phyloP scores from a whole-genome alignment of 208 protist genomes.

The Trypanosoma lewisi region DNA sequence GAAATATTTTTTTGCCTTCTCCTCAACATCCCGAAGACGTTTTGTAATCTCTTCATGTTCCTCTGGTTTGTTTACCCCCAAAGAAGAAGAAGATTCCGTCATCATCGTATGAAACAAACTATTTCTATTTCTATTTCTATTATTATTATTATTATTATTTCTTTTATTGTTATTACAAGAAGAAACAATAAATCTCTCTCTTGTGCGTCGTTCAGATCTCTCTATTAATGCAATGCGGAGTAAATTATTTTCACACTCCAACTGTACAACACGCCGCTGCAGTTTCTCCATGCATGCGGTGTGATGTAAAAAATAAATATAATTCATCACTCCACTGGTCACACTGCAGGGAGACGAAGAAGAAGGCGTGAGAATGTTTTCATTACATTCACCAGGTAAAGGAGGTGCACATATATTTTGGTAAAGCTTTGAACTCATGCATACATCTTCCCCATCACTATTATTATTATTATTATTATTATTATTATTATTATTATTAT shows the following conservation, averaged over 20 bases:
- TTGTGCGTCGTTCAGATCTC: constrained; percentile 4
- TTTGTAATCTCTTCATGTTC: background rate
- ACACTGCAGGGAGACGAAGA: background rate
- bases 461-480: no score
- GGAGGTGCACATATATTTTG: no score
- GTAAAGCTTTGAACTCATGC: no score
- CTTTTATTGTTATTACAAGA: background rate
- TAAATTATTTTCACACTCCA: constrained; percentile 12
- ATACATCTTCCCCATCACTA: no score
- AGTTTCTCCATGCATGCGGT: background rate
- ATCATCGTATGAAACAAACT: no score
- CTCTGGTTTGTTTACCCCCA: no score
- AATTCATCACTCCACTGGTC: background rate
- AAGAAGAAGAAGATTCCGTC: no score
- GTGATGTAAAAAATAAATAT: background rate
- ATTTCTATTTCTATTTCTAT: constrained; percentile 8
- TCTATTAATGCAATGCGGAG: constrained; percentile 4
- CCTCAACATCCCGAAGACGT: background rate
- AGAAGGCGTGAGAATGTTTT: no score
- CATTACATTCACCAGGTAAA: no score
- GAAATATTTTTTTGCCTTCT: background rate
- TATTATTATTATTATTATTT: background rate
- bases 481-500: no score
- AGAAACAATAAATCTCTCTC: constrained; percentile 2
- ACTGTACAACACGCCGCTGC: constrained; percentile 1